Conservation (phyloP, 108 stramenopile genomes). For the Nitzschia inconspicua region DNA sequence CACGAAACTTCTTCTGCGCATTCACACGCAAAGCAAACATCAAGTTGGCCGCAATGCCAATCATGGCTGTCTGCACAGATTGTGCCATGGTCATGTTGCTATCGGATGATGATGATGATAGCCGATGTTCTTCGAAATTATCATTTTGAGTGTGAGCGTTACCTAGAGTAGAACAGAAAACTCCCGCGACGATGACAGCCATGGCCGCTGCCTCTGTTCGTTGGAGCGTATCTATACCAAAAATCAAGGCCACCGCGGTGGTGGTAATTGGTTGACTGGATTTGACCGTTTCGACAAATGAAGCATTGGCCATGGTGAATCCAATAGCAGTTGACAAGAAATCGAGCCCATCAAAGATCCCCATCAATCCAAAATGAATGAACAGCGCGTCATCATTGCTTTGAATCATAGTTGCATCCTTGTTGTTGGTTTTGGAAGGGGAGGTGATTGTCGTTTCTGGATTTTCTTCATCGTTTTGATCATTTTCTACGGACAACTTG, state of each 20-base stretch:
- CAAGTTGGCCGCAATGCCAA: slow-evolving; percentile 64
- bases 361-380: slow-evolving; percentile 25
- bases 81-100: too few species aligned
- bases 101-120: not conserved
- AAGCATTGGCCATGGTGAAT: slow-evolving; percentile 50
- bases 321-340: slow-evolving; percentile 57
- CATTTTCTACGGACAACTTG: not conserved
- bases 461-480: slow-evolving; percentile 27
- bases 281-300: slow-evolving; percentile 78
- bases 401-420: slow-evolving; percentile 15
- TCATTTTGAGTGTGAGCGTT: slow-evolving; percentile 7
- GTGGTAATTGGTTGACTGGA: slow-evolving; percentile 70
- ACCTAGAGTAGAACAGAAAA: slow-evolving; percentile 53
- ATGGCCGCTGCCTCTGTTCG: slow-evolving; percentile 35
- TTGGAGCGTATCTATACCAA: slow-evolving; percentile 55
- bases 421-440: slow-evolving; percentile 5
- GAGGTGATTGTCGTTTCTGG: slow-evolving; percentile 8
- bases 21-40: slow-evolving; percentile 75
- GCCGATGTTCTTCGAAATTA: not conserved
- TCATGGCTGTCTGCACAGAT: slow-evolving; percentile 25
- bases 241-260: slow-evolving; percentile 53
- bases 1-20: slow-evolving; percentile 65
- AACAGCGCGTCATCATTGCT: not conserved
- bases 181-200: slow-evolving; percentile 47
- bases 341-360: slow-evolving; percentile 50